Base-by-base conservation (phyloP, 768 basidiomycete genomes). In the Pleurotus giganteus region DNA sequence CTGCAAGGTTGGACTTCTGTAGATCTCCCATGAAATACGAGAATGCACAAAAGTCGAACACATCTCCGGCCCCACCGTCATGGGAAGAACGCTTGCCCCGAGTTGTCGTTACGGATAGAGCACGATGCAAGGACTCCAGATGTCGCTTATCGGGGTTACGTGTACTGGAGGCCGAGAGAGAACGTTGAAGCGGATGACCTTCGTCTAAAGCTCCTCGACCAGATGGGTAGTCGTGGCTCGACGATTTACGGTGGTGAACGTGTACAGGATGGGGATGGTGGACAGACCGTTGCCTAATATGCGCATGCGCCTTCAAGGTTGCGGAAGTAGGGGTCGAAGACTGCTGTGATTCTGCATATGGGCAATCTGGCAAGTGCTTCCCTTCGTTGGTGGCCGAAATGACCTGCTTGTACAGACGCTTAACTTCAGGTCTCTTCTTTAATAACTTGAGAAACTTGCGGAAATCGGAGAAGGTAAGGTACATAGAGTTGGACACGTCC, bases 391-490 rank as follows among this genome's bases (percentile, higher is more conserved):
- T 67, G 66, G 4, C 59, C 37, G 19, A 62, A 59, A 29, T 63
- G 63, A 79, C 57, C 15, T 71, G 68, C 41, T 66, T 67, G 67
- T 86, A 89, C 6, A 97, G 69, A 0, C 73, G 63, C 51, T 89
- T 85, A 1, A 98, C 67, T 45, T 98, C 96, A 0, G 89, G 86
- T 13, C 96, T 83, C n/a, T 79, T 76, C 66, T 94, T 95, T 54
- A 97, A 79, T 28, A 84, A 67, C 63, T 87, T 89, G 58, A 95
- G 88, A 57, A 98, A 93, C 11, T 71, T 75, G 60, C 89, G 86
- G 67, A 96, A 98, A 54, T 85, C 87, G 1, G 74, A 58, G 63
- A 93, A 94, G 65, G 92, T 84, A 28, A 97, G 81, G 58, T 78
- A 82, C 0, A 80, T 82, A 1, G 75, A 75, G 1, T 71, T 68